These are phyloP conservation scores for Cladosporium sp. DNA, from an alignment of 2,329 filamentous ascomycete species.

Conservation along the genomic window DNA sequence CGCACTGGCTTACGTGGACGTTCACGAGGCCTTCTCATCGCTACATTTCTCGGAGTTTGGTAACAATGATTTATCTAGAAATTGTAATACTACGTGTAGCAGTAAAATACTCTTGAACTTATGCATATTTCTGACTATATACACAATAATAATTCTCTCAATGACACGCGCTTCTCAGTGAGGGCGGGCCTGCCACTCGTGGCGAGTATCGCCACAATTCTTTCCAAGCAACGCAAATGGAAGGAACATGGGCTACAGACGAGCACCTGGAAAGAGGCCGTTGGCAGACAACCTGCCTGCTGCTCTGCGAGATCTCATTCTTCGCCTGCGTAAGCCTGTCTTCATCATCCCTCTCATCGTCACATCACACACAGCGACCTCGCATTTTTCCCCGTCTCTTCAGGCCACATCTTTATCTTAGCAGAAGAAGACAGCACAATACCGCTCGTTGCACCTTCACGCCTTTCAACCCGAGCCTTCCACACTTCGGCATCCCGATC, in stretches of 20 bases:
- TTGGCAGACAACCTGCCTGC: background rate
- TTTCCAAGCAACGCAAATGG: background rate
- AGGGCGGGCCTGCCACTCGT: background rate
- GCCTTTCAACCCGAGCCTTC: background rate
- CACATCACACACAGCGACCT: background rate
- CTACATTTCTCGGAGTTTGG: background rate
- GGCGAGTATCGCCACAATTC: background rate
- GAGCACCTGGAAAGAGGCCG: background rate
- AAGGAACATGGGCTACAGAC: background rate
- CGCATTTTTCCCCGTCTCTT: background rate
- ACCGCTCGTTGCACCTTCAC: background rate
- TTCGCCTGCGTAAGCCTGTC: background rate
- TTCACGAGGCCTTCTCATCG: background rate
- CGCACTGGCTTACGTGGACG: background rate
- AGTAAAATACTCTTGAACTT: background rate
- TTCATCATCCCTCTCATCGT: background rate
- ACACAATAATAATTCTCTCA: background rate
- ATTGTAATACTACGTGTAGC: background rate
- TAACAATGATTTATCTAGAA: background rate
- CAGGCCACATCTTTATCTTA: background rate
- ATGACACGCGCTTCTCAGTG: background rate
- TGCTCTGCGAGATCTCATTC: background rate
- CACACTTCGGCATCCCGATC: slow-evolving; percentile 15
- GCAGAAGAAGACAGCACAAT: background rate
- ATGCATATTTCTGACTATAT: background rate